These are phyloP conservation scores for Immersiella caudata DNA, from an alignment of 495 filamentous ascomycete species.

Conservation along the genomic window DNA sequence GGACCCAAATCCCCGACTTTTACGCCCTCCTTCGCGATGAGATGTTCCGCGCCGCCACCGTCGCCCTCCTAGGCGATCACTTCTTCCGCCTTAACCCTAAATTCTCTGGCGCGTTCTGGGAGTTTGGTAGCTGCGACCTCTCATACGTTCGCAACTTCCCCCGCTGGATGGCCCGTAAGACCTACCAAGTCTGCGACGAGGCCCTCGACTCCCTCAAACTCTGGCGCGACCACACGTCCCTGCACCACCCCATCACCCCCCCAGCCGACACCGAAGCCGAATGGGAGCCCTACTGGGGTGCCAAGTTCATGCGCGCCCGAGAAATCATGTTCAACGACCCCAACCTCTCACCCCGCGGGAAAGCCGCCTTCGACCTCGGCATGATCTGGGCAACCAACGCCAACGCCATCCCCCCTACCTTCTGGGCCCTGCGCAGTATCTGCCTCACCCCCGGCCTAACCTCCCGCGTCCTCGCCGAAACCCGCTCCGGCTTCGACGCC, in stretches of 20 bases:
- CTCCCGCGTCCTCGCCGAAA: constrained; percentile 23
- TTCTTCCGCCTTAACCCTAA: constrained; percentile 28
- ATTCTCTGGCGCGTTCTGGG: constrained; percentile 31
- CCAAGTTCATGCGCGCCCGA: constrained; percentile 25
- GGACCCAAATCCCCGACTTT: background rate
- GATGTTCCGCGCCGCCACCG: constrained; percentile 32
- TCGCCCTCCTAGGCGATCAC: constrained; percentile 32
- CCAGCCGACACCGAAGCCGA: constrained; percentile 21
- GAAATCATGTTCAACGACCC: constrained; percentile 13
- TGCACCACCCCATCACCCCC: constrained; percentile 17
- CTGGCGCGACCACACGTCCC: constrained; percentile 26
- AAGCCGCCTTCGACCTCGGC: constrained; percentile 27
- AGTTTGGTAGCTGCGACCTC: constrained; percentile 24
- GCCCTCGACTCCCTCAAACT: constrained; percentile 18
- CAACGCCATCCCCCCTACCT: constrained; percentile 28
- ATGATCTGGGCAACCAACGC: constrained; percentile 35
- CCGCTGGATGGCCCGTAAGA: constrained; percentile 26
- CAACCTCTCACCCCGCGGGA: constrained; percentile 16
- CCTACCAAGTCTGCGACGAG: constrained; percentile 26
- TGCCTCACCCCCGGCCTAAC: constrained; percentile 17
- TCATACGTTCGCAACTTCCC: constrained; percentile 23
- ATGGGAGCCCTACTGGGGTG: constrained; percentile 33
- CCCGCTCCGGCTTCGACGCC: constrained; percentile 14
- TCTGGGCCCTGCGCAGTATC: constrained; percentile 30
- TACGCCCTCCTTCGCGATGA: constrained; percentile 32